Evolutionary conservation across 768 basidiomycete species (phyloP).

Genomic region (Phanerodontia chrysosporium): DNA sequence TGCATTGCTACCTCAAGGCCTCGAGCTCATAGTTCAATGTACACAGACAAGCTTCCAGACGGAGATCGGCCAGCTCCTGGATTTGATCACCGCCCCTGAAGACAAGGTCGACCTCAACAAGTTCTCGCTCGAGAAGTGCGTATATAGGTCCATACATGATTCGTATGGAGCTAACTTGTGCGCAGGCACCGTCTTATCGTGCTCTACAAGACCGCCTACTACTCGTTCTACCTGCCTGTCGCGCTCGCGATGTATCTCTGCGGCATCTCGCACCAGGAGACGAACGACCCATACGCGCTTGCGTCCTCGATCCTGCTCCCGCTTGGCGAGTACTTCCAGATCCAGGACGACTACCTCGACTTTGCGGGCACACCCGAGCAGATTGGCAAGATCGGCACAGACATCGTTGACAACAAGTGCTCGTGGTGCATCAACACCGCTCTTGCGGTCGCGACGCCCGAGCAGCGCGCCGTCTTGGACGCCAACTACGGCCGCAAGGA

Average conservation of each 20-base stretch:
- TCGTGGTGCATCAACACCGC: conserved; percentile 94
- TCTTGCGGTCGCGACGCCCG: conserved; percentile 49
- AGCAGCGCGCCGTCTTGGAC: conserved; percentile 58
- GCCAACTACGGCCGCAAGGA: conserved; percentile 63
- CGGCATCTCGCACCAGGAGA: conserved; percentile 49
- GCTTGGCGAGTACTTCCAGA: conserved; percentile 97
- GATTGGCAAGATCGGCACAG: conserved; percentile 96
- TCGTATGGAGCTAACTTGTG: neutral
- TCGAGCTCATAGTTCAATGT: neutral
- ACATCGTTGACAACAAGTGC: conserved; percentile 99
- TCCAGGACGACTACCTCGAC: conserved; percentile 97
- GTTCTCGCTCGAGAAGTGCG: conserved; percentile 83
- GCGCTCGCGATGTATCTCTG: conserved; percentile 87
- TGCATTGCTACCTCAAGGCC: neutral
- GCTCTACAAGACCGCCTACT: conserved; percentile 95
- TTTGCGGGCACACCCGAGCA: conserved; percentile 85
- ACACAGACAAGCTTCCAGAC: conserved; percentile 73
- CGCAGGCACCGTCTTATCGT: conserved; percentile 87
- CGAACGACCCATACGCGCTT: conserved; percentile 60
- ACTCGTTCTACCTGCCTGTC: conserved; percentile 98
- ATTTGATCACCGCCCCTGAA: conserved; percentile 93
- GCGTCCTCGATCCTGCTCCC: conserved; percentile 83
- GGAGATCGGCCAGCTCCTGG: conserved; percentile 94
- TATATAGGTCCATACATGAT: neutral
- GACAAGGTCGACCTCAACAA: conserved; percentile 80